Conservation (phyloP, 2,329 filamentous ascomycete species). For the Talaromyces sp. region DNA sequence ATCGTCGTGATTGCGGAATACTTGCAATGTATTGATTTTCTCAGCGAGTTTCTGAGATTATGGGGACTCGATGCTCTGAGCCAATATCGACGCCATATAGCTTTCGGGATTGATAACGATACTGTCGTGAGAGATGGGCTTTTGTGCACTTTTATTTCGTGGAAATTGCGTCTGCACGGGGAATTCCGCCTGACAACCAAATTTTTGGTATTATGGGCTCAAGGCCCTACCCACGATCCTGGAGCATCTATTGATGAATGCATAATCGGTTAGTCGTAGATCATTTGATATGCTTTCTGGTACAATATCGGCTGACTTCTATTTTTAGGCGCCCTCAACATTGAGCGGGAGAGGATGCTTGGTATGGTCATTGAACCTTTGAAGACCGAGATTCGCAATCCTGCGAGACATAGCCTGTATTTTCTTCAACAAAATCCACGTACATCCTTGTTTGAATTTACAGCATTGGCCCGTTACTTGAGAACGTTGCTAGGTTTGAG, state of each 20-base stretch:
- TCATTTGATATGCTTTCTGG: not conserved
- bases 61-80: not conserved
- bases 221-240: not conserved
- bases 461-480: not conserved
- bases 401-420: not conserved
- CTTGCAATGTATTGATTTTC: slow-evolving; percentile 45
- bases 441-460: not conserved
- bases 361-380: not conserved
- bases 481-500: not conserved
- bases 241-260: not conserved
- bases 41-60: slow-evolving; percentile 41
- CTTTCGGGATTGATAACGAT: not conserved
- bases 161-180: not conserved
- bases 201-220: not conserved
- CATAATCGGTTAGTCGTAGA: not conserved
- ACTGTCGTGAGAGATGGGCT: not conserved
- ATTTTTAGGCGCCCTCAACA: not conserved
- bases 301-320: not conserved
- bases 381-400: not conserved
- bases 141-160: not conserved
- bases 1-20: slow-evolving; percentile 46
- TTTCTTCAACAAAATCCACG: not conserved
- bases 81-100: slow-evolving; percentile 1
- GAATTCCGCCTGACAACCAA: not conserved
- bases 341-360: not conserved